Evolutionary conservation across 2,329 filamentous ascomycete genomes (phyloP).

Genomic region (Cercospora sp.): DNA sequence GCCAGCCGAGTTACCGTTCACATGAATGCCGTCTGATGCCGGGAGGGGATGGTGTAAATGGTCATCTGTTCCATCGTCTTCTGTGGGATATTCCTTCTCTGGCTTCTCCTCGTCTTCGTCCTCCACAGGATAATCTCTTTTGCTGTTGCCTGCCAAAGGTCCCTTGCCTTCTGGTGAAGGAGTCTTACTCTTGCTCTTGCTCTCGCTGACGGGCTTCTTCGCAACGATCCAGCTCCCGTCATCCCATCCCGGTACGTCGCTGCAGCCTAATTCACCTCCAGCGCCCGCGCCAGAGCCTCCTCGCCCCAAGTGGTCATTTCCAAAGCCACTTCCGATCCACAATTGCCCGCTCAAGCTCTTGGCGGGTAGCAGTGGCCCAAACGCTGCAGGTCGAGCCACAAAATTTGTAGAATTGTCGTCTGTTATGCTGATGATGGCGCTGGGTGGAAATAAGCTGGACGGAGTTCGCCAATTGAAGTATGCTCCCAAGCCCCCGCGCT

Average conservation of each 20-base stretch:
- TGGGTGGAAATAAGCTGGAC: constrained; percentile 88
- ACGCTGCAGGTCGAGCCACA: constrained; percentile 86
- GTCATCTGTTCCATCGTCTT: constrained; percentile 80
- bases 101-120: constrained; percentile 52
- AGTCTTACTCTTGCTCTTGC: constrained; percentile 25
- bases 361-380: constrained; percentile 75
- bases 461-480: constrained; percentile 57
- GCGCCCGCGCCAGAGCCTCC: constrained; percentile 54
- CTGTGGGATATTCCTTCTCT: constrained; percentile 28
- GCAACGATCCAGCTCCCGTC: constrained; percentile 49
- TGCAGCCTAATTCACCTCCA: constrained; percentile 89
- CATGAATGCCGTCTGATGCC: constrained; percentile 44
- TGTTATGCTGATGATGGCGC: constrained; percentile 91
- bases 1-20: constrained; percentile 38
- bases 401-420: constrained; percentile 99
- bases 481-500: constrained; percentile 41
- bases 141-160: constrained; percentile 26
- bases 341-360: constrained; percentile 82
- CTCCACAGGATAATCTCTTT: constrained; percentile 23
- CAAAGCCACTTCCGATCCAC: constrained; percentile 91
- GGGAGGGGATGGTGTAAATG: constrained; percentile 66
- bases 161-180: constrained; percentile 15
- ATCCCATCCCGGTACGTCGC: constrained; percentile 87
- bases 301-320: constrained; percentile 69
- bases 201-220: constrained; percentile 26